Conservation (phyloP, 2,329 filamentous ascomycete genomes). For the Coniochaeta pulveracea region DNA sequence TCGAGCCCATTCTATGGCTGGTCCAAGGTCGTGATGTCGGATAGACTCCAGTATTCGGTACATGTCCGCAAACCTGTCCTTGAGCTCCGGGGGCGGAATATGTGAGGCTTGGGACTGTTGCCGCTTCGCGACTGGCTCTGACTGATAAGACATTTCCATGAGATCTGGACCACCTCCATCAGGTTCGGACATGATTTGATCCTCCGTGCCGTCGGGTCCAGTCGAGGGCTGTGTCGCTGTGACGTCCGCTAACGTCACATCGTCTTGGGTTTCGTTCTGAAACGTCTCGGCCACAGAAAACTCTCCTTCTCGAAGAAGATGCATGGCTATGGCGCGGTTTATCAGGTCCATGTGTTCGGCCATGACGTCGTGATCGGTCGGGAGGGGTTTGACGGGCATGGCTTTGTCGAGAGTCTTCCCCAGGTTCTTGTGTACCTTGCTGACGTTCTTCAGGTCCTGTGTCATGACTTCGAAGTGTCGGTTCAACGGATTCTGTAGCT, state of each 20-base stretch:
- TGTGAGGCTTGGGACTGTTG: too few relatives aligned
- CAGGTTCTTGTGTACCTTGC: conserved; percentile 73
- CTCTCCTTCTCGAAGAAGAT: conserved; percentile 86
- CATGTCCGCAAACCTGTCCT: conserved; percentile 77
- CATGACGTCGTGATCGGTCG: conserved; percentile 71
- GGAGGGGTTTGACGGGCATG: conserved; percentile 47
- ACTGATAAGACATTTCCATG: too few relatives aligned
- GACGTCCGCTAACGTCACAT: conserved; percentile 10
- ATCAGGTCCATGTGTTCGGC: conserved; percentile 65
- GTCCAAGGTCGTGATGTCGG: conserved; percentile 60
- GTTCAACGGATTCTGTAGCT: conserved; percentile 78
- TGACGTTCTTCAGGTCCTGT: conserved; percentile 70
- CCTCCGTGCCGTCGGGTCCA: too few relatives aligned
- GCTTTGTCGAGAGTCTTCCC: conserved; percentile 74
- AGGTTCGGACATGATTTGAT: too few relatives aligned
- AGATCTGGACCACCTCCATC: too few relatives aligned
- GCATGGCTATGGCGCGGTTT: conserved; percentile 92
- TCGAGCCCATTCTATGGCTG: conserved; percentile 81
- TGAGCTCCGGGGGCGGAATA: conserved; percentile 59
- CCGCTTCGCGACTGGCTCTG: neutral
- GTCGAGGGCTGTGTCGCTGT: conserved; percentile 11
- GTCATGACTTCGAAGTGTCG: conserved; percentile 70
- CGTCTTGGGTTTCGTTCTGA: conserved; percentile 53
- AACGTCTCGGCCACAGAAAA: conserved; percentile 84
- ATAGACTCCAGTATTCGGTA: conserved; percentile 78